Percentiles rank a stretch among this genome's conserved stretches.
phyloP scores from a whole-genome alignment of 495 filamentous ascomycete species.

The Amorphotheca resinae region DNA sequence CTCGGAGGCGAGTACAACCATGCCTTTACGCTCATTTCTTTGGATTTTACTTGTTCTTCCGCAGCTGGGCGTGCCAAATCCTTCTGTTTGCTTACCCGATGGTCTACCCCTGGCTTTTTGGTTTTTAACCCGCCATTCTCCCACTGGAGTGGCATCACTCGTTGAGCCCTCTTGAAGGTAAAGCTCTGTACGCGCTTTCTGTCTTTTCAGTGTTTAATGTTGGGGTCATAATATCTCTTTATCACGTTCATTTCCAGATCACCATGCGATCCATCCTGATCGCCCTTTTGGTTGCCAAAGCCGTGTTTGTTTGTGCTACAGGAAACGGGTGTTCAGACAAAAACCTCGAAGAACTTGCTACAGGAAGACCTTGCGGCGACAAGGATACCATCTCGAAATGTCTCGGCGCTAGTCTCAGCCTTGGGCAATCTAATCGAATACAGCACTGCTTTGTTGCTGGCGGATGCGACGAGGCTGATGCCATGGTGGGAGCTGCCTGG shows the following conservation, averaged over 20 bases:
- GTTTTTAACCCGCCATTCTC: no score
- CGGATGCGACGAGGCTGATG: slow-evolving; percentile 6
- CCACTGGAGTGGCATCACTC: no score
- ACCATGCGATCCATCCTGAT: slow-evolving; percentile 14
- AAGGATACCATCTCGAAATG: slow-evolving; percentile 7
- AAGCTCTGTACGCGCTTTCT: no score
- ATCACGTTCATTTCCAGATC: no score
- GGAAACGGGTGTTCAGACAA: slow-evolving; percentile 3
- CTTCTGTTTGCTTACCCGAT: no score
- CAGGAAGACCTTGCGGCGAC: slow-evolving; percentile 9
- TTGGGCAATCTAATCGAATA: slow-evolving; percentile 2
- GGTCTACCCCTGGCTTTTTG: no score
- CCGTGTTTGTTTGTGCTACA: slow-evolving; percentile 8
- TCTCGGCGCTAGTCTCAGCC: slow-evolving; percentile 1
- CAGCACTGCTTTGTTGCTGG: slow-evolving; percentile 9
- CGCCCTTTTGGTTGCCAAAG: slow-evolving; percentile 4
- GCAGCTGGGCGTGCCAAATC: no score
- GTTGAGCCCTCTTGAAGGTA: no score
- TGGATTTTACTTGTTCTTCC: no score
- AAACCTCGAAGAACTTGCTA: slow-evolving; percentile 2
- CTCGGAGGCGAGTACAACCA: no score
- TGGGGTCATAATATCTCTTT: background rate
- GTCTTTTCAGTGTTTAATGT: background rate
- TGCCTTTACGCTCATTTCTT: no score
- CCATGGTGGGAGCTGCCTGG: slow-evolving; percentile 6